phyloP scores from a whole-genome alignment of 305 asterid species.

The Solanum hybrid region DNA sequence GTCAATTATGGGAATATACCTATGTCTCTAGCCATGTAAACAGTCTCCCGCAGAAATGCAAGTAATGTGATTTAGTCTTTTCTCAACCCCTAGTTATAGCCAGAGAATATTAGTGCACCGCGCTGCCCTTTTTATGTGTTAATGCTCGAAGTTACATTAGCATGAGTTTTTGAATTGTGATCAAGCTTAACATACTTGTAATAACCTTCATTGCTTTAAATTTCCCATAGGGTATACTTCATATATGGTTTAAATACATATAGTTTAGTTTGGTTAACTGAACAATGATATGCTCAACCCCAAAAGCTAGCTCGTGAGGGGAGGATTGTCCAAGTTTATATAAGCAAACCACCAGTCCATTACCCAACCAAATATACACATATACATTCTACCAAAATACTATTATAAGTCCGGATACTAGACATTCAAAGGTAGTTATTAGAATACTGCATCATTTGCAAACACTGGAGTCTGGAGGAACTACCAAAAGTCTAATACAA shows the following conservation, averaged over 20 bases:
- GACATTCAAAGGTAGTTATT: neutral
- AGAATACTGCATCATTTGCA: neutral
- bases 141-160: neutral
- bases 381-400: neutral
- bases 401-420: neutral
- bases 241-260: neutral
- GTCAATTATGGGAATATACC: neutral
- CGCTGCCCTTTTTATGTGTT: neutral
- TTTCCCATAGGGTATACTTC: neutral
- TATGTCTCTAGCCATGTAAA: neutral
- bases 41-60: neutral
- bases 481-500: neutral
- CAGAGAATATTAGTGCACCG: neutral
- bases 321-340: neutral
- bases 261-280: neutral
- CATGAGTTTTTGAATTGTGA: accelerated
- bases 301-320: neutral
- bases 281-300: neutral
- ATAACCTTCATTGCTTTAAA: neutral
- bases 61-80: neutral
- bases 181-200: neutral
- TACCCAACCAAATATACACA: neutral
- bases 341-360: neutral
- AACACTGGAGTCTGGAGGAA: neutral
- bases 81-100: accelerated